Conservation (phyloP, 2,329 filamentous ascomycete species). For the Aspergillus versicolor region DNA sequence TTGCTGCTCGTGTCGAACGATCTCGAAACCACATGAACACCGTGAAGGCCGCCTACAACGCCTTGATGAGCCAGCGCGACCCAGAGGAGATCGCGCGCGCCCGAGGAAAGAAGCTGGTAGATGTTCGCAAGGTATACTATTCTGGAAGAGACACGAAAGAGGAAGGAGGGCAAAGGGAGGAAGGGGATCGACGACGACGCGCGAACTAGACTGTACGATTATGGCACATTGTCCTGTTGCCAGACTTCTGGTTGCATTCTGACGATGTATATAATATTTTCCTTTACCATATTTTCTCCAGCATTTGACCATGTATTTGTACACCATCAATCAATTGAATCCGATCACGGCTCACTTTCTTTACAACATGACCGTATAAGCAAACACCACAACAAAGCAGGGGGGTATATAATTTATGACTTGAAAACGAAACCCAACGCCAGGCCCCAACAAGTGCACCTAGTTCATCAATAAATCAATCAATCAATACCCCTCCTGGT, state of each 20-base stretch:
- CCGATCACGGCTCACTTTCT: neutral
- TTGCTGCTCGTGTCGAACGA: slow-evolving; percentile 77
- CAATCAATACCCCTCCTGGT: slow-evolving; percentile 12
- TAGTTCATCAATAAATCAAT: slow-evolving; percentile 8
- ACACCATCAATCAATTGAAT: neutral
- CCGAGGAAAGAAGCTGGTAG: slow-evolving; percentile 90
- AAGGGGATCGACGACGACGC: slow-evolving; percentile 34
- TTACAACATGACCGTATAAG: neutral
- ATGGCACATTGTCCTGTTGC: slow-evolving; percentile 13
- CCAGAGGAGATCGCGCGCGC: slow-evolving; percentile 89
- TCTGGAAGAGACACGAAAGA: slow-evolving; percentile 61
- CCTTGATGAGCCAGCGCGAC: slow-evolving; percentile 76
- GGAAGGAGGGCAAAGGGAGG: too few species aligned
- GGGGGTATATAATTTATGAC: slow-evolving; percentile 6
- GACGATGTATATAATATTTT: slow-evolving; percentile 27
- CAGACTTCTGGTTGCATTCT: slow-evolving; percentile 2
- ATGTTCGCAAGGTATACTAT: slow-evolving; percentile 96
- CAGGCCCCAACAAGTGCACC: slow-evolving; percentile 2
- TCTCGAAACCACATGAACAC: slow-evolving; percentile 97
- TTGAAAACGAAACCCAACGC: slow-evolving; percentile 10
- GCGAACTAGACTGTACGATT: slow-evolving; percentile 7
- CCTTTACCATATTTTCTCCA: slow-evolving; percentile 8
- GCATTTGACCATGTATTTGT: slow-evolving; percentile 7
- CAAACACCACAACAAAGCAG: neutral
- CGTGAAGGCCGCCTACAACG: slow-evolving; percentile 85